These are phyloP conservation scores for Trametes hirsuta DNA, from an alignment of 1,284 basidiomycete species.

Conservation along the genomic window DNA sequence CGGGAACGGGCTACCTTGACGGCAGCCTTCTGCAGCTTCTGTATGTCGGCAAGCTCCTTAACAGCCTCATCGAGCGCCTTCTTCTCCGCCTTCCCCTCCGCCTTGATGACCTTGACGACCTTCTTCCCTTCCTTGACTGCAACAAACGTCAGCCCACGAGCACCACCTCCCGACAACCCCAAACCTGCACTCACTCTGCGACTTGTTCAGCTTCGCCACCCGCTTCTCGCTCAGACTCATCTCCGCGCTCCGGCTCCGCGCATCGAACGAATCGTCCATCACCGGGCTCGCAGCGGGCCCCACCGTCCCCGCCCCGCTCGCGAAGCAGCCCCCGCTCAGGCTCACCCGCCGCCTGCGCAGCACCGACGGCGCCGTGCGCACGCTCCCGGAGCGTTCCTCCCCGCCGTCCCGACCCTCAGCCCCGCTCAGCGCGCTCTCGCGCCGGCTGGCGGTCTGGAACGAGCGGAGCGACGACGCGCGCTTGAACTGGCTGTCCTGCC, in stretches of 20 bases:
- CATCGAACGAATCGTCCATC: slow-evolving; percentile 40
- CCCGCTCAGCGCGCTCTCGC: background rate
- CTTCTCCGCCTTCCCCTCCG: slow-evolving; percentile 57
- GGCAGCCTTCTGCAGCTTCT: slow-evolving; percentile 54
- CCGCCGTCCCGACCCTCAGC: background rate
- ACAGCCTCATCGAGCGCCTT: slow-evolving; percentile 48
- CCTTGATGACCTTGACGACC: slow-evolving; percentile 55
- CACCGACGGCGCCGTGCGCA: slow-evolving; percentile 32
- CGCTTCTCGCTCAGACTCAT: slow-evolving; percentile 48
- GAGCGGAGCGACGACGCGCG: slow-evolving; percentile 34
- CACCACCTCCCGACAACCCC: background rate
- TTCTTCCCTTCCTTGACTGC: slow-evolving; percentile 52
- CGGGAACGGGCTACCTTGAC: slow-evolving; percentile 44
- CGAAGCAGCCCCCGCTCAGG: slow-evolving; percentile 48
- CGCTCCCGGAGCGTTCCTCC: slow-evolving; percentile 26
- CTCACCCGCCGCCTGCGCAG: slow-evolving; percentile 37
- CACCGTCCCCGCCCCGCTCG: slow-evolving; percentile 50
- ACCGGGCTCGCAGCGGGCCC: slow-evolving; percentile 41
- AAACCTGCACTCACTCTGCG: slow-evolving; percentile 43
- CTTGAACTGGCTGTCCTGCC: slow-evolving; percentile 8
- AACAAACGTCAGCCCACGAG: background rate
- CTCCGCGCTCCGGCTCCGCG: slow-evolving; percentile 45
- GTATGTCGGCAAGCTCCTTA: slow-evolving; percentile 54
- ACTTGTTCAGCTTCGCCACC: slow-evolving; percentile 48
- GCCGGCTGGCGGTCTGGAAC: slow-evolving; percentile 20